phyloP scores from a whole-genome alignment of 257 asterid genomes.

The Gardenia jasminoides region DNA sequence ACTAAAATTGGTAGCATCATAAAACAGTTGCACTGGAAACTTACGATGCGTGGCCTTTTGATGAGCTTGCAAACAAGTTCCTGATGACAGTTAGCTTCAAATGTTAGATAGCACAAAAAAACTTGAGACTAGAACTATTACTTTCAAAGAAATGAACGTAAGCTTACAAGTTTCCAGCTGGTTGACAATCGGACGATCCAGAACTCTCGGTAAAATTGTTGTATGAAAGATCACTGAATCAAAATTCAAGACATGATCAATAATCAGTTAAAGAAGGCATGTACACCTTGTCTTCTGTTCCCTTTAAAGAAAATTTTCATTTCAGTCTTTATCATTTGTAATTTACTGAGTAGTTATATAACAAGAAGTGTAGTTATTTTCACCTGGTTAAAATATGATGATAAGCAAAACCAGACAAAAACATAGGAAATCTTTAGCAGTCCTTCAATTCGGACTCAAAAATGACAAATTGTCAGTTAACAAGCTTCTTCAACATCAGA shows the following conservation, averaged over 20 bases:
- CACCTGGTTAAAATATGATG: too few relatives aligned
- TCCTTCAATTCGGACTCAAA: too few relatives aligned
- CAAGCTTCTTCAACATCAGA: too few relatives aligned
- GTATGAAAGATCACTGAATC: conserved; percentile 64
- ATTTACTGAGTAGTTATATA: too few relatives aligned
- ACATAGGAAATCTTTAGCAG: too few relatives aligned
- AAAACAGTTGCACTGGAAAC: conserved; percentile 11
- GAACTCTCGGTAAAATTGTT: conserved; percentile 45
- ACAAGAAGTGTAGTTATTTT: too few relatives aligned
- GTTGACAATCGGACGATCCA: conserved; percentile 30
- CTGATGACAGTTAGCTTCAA: conserved; percentile 26
- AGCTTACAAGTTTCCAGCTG: conserved; percentile 43
- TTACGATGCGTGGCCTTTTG: conserved; percentile 44
- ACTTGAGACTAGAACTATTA: neutral
- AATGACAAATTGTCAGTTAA: too few relatives aligned
- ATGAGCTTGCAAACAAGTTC: conserved; percentile 62
- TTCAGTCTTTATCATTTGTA: too few relatives aligned
- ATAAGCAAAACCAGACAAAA: too few relatives aligned
- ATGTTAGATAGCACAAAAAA: conserved; percentile 1
- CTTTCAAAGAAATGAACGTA: neutral
- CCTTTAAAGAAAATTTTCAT: too few relatives aligned
- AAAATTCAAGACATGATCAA: neutral
- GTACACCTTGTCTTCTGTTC: too few relatives aligned
- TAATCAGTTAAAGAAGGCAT: neutral
- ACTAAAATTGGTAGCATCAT: conserved; percentile 9